phyloP scores from a whole-genome alignment of 371 early-diverging fungal genomes.

The Capniomyces stellatus region DNA sequence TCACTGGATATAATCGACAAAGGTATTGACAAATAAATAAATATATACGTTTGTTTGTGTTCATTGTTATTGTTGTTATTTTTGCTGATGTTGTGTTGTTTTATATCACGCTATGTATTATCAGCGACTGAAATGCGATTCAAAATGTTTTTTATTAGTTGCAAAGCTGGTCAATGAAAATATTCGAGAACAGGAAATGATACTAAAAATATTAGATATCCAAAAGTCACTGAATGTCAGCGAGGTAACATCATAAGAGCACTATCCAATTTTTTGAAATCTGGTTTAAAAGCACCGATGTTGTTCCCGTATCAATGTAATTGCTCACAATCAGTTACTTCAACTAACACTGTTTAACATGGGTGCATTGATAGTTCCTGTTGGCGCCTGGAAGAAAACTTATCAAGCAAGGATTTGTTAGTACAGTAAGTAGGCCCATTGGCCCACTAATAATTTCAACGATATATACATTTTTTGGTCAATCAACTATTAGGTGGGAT shows the following conservation, averaged over 20 bases:
- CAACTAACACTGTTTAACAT: no score
- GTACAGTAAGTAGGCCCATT: conserved; percentile 45
- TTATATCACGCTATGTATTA: conserved; percentile 16
- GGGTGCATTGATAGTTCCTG: conserved; percentile 27
- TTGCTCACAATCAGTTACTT: no score
- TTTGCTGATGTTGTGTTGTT: no score
- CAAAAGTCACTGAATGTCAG: conserved; percentile 33
- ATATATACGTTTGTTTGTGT: no score
- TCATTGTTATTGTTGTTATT: no score
- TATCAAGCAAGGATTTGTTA: conserved; percentile 35
- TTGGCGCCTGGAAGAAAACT: conserved; percentile 44
- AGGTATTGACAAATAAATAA: not conserved
- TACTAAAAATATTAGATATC: conserved; percentile 39
- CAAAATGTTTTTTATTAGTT: conserved; percentile 23
- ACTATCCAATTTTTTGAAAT: no score
- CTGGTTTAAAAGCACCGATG: no score
- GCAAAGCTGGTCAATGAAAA: conserved; percentile 55
- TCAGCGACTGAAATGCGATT: conserved; percentile 17
- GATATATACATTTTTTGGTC: not conserved
- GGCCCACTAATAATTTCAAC: conserved; percentile 25
- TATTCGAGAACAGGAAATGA: conserved; percentile 52
- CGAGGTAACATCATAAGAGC: no score
- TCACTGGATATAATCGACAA: conserved; percentile 37
- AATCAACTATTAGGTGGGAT: no score
- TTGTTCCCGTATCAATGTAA: no score